Conservation (phyloP, 2,329 filamentous ascomycete genomes). For the Didymella lethalis region DNA sequence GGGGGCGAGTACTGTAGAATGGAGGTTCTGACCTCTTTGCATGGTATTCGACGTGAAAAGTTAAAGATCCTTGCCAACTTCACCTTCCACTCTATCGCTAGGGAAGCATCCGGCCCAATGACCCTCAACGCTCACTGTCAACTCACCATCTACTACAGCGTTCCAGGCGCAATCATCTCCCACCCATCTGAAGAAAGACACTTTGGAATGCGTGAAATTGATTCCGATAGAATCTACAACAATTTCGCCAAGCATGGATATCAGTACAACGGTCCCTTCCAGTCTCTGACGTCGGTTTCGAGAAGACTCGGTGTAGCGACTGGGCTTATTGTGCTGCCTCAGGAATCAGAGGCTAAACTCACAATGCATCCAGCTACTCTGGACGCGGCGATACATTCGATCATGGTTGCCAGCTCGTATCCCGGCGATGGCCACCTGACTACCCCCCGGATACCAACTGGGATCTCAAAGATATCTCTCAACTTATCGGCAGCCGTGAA, state of each 20-base stretch:
- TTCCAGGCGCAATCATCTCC: too few species aligned
- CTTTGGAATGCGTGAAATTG: constrained; percentile 4
- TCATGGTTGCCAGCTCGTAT: constrained; percentile 39
- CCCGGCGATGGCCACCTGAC: constrained; percentile 39
- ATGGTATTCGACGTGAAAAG: neutral
- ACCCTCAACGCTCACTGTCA: constrained; percentile 6
- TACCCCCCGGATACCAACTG: constrained; percentile 19
- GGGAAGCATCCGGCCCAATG: neutral
- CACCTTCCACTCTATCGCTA: constrained; percentile 3
- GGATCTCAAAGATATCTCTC: constrained; percentile 1
- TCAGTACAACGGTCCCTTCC: constrained; percentile 8
- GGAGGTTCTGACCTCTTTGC: constrained; percentile 10
- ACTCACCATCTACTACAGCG: neutral
- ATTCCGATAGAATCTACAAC: neutral
- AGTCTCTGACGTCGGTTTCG: constrained; percentile 5
- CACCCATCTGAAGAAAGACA: neutral
- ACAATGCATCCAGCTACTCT: constrained; percentile 40
- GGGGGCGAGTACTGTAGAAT: constrained; percentile 11
- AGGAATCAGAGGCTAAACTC: neutral
- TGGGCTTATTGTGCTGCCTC: neutral
- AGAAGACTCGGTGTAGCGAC: constrained; percentile 6
- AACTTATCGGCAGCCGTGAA: constrained; percentile 12
- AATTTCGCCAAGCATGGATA: constrained; percentile 4
- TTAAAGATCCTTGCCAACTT: neutral
- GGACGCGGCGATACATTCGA: constrained; percentile 45